These are phyloP conservation scores for Komagataella pseudopastoris DNA, from an alignment of 805 yeast species.

Conservation along the genomic window DNA sequence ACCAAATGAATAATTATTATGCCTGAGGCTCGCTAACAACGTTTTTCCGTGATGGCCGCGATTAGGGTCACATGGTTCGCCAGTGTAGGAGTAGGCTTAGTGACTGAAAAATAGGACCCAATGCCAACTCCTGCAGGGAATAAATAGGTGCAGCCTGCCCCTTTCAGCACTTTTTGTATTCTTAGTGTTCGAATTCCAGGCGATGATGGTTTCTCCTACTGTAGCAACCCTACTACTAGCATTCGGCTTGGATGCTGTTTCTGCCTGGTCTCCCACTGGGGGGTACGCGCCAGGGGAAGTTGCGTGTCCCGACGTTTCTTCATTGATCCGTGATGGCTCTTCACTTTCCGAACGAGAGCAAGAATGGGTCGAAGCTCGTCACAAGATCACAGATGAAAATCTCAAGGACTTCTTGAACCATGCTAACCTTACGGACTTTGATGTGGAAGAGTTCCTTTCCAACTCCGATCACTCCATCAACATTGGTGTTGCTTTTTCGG, in stretches of 20 bases:
- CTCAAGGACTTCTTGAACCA: conserved; percentile 31
- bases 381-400: conserved; percentile 28
- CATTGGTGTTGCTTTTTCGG: conserved; percentile 55
- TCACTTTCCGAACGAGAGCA: conserved; percentile 30
- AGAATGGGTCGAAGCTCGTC: conserved; percentile 38
- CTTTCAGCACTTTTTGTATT: not conserved
- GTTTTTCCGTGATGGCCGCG: not conserved
- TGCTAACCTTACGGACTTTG: conserved; percentile 33
- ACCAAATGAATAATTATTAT: not conserved
- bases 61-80: not conserved
- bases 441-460: conserved; percentile 27
- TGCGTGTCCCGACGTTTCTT: conserved; percentile 29
- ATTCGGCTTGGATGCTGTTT: not conserved
- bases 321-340: conserved; percentile 31
- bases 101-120: not conserved
- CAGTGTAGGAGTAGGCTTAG: not conserved
- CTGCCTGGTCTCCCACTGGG: conserved; percentile 40
- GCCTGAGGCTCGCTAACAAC: not conserved
- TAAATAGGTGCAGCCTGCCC: not conserved
- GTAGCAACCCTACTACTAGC: not conserved
- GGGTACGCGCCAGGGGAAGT: conserved; percentile 51
- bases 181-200: not conserved
- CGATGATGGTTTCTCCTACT: not conserved
- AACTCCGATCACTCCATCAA: conserved; percentile 25
- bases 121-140: not conserved